Evolutionary conservation across 345 rosid genomes (phyloP), one percentile per base, ranked within the genome.

Genomic region (Murraya koenigii): DNA sequence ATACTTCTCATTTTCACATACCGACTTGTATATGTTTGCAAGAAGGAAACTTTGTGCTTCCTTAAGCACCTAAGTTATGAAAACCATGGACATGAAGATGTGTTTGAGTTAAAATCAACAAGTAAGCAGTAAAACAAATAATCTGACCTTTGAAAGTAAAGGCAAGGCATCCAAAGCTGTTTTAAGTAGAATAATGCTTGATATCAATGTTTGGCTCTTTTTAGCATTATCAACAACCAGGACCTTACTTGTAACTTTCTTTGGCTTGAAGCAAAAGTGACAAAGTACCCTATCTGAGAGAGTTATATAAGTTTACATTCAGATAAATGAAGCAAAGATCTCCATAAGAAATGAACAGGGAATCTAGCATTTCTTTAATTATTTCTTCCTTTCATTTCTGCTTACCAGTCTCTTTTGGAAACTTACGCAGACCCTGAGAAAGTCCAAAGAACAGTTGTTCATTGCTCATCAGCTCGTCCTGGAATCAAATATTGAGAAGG

Each of bases 161-260:
- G 98, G 99, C 87, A 95, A 88, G 74, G 95, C 95, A 88, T 95
- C 99, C 81, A 95, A 79, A 77, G 96, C 98, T 77, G 98, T 95
- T 89, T 95, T 92, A 49, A 95, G 97, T 69, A 95, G 85, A 78
- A 95, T 93, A 82, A 95, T 91, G 91, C 97, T 95, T 80, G 98
- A 84, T 82, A 93, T 92, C 85, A 92, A 74, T 74, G 80, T 77
- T 86, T 92, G 99, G 90, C 99, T 93, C 88, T 82, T 93, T 86
- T 82, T 88, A 81, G 92, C 84, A 86, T 90, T 89, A 67, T 91
- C 89, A 83, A 85, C 78, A 78, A 85, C 90, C 71, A 86, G 32
- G 79, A 87, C 90, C 74, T 88, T 93, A 68, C 85, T 89, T 15
- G 93, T 85, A 75, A 95, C 91, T 86, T 87, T 95, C 86, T 87